Conservation (phyloP, 306 rosid genomes). For the Quercus ilex region DNA sequence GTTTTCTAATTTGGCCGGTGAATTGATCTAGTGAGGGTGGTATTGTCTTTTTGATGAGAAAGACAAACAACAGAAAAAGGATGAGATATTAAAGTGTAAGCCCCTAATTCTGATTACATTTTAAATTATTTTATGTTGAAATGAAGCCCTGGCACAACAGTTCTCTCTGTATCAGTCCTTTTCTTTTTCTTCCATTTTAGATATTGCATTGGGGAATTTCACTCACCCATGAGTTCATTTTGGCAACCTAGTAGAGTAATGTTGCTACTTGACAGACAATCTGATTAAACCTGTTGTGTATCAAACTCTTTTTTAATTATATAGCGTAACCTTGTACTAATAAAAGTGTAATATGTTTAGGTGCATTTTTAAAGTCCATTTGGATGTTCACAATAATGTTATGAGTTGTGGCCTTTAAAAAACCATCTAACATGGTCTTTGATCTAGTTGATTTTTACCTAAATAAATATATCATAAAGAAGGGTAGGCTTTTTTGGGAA, state of each 20-base stretch:
- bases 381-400: no score
- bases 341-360: no score
- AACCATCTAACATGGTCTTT: no score
- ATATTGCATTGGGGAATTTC: not conserved
- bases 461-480: no score
- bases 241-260: not conserved
- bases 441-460: no score
- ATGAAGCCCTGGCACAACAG: not conserved
- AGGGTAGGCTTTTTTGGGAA: no score
- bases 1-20: not conserved
- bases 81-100: not conserved
- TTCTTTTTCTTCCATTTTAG: not conserved
- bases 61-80: not conserved
- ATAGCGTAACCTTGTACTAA: no score
- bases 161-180: not conserved
- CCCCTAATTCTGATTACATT: not conserved
- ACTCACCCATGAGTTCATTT: not conserved
- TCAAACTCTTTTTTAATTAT: not conserved
- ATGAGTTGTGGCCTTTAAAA: no score
- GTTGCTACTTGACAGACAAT: not conserved
- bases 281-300: not conserved
- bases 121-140: not conserved
- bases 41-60: not conserved
- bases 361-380: no score
- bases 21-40: not conserved